A percentile compares a stretch with the other conserved stretches of the same genome.
phyloP scores from a whole-genome alignment of 345 rosid species.

The Carallia pectinifolia region DNA sequence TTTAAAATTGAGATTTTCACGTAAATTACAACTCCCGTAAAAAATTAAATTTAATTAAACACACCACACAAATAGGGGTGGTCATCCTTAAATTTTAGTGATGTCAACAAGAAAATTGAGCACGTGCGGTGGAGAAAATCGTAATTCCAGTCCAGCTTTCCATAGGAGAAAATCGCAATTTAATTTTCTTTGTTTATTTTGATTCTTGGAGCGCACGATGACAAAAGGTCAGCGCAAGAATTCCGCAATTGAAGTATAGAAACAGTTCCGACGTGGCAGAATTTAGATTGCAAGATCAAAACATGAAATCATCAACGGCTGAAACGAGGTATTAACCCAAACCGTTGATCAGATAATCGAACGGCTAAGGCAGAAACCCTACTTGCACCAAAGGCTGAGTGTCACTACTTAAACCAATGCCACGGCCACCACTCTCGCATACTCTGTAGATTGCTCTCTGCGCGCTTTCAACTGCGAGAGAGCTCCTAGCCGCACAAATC shows the following conservation, averaged over 20 bases:
- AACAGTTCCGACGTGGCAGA: neutral
- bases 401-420: neutral
- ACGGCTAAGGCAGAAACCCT: slow-evolving; percentile 9
- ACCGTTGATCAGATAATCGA: neutral
- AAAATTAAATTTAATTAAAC: no score
- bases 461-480: slow-evolving; percentile 7
- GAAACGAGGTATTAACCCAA: neutral
- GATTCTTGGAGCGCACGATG: neutral
- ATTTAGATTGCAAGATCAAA: neutral
- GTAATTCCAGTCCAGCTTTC: no score
- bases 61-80: no score
- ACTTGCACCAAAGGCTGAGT: neutral
- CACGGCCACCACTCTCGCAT: neutral
- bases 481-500: neutral
- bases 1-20: no score
- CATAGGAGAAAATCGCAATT: no score
- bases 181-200: neutral
- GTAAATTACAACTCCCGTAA: no score
- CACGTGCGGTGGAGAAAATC: no score
- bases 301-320: neutral
- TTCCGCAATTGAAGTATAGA: no score
- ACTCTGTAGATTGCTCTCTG: slow-evolving; percentile 1
- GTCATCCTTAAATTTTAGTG: no score
- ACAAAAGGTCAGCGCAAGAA: neutral
- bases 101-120: no score